Base-by-base conservation (phyloP, 805 yeast species). In the Ogataea ramenticola region DNA sequence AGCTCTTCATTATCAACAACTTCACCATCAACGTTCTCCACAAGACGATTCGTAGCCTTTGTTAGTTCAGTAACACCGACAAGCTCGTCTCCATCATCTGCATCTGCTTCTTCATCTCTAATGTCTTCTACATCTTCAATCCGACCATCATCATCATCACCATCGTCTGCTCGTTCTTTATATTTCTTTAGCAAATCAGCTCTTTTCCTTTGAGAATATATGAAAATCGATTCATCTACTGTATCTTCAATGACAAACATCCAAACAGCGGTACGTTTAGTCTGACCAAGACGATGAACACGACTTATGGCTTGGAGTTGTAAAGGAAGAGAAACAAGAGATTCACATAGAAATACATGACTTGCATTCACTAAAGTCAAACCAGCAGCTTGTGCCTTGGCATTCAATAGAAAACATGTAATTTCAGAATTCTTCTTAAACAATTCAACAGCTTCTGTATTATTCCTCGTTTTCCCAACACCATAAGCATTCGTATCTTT, bases 291-390 rank as follows among this genome's bases (percentile, higher is more conserved):
- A 49, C 99, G 68, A 58, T 91, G 96, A 36, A 93, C 80, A 49
- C 99, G 74, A 41, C 95, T 86, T 43, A 90, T 84, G 0, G 98
- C 97, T 59, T 91, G 99, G 15, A 87, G 59, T 53, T 93, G 98
- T 40, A 89, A 70, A 2, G 96, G 83, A 1, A 90, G 79, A 55
- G 89, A 89, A 15, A 93, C 82, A 45, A 93, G 70, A 1, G 99
- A 98, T 64, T 93, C 99, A 60, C 97, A 86, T 5, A 93, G 61
- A 48, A 90, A 83, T 0, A 93, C 91, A 60, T 93, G 96, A 2
- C 86, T 84, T 0, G 99, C 98, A 66, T 91, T 91, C 9, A 89
- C 80, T 44, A 93, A 68, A 9, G 96, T 93, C 49, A 93, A 67
- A 0, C 99, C 99, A 14, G 96, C 81, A 9, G 96, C 89, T 57